These are phyloP conservation scores for Clonostachys rhizophaga DNA, from an alignment of 2,329 filamentous ascomycete genomes.

Conservation along the genomic window DNA sequence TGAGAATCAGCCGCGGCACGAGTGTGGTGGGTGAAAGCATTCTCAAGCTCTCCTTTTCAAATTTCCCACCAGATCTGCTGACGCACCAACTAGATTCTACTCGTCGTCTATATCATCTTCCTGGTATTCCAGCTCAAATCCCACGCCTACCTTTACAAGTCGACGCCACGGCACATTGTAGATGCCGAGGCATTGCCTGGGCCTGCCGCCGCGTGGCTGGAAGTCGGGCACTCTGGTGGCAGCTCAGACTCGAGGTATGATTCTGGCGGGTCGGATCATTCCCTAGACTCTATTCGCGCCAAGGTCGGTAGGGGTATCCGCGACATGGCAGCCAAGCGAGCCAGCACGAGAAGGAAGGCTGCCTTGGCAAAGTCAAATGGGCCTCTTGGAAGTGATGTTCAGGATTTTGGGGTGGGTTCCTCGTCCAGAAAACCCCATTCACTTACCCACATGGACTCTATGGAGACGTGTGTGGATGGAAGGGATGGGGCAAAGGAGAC, in stretches of 20 bases:
- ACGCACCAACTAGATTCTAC: conserved; percentile 52
- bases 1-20: conserved; percentile 85
- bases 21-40: conserved; percentile 60
- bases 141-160: conserved; percentile 87
- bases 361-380: background rate
- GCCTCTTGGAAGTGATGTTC: background rate
- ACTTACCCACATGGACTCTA: background rate
- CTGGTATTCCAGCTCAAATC: conserved; percentile 89
- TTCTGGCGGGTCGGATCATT: no score
- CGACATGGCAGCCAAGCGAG: no score
- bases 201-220: conserved; percentile 75
- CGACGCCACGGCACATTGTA: conserved; percentile 86
- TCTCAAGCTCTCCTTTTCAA: background rate
- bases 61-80: background rate
- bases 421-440: background rate
- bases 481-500: background rate
- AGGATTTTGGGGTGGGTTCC: background rate
- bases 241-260: background rate
- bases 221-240: conserved; percentile 56
- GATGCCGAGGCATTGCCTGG: conserved; percentile 88
- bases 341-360: background rate
- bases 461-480: background rate
- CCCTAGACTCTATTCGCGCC: no score
- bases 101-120: conserved; percentile 79
- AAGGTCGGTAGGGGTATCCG: no score